These are phyloP conservation scores for Vigna unguiculata DNA, from an alignment of 306 rosid species.

Conservation along the genomic window DNA sequence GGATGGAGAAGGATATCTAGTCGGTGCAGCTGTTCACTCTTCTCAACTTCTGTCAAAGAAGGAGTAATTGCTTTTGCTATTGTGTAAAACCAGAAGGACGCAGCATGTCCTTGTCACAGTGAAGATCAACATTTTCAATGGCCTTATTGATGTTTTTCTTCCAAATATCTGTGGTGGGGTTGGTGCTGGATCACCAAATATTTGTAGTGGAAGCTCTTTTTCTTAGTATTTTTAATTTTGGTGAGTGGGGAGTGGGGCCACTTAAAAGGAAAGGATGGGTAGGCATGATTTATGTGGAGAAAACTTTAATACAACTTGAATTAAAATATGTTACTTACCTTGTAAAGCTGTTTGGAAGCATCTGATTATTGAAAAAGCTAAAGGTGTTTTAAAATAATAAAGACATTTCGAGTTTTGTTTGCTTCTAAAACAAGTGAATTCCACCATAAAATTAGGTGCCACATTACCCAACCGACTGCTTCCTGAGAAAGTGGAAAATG, in stretches of 20 bases:
- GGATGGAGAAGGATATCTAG: constrained; percentile 41
- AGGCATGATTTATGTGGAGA: constrained; percentile 60
- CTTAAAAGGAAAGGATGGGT: constrained; percentile 51
- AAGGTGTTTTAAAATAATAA: constrained; percentile 41
- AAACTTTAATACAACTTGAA: constrained; percentile 63
- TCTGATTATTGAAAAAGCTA: constrained; percentile 46
- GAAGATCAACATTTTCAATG: constrained; percentile 55
- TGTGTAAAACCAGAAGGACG: constrained; percentile 48
- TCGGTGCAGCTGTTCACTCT: constrained; percentile 48
- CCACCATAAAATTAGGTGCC: constrained; percentile 42
- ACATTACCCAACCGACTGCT: constrained; percentile 40
- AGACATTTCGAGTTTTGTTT: constrained; percentile 39
- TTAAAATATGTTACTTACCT: constrained; percentile 58
- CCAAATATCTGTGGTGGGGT: constrained; percentile 64
- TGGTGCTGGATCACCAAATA: constrained; percentile 61
- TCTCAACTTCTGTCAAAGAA: constrained; percentile 52
- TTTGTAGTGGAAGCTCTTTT: constrained; percentile 58
- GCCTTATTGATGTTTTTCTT: constrained; percentile 53
- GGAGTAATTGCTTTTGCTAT: constrained; percentile 49
- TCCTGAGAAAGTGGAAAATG: constrained; percentile 45
- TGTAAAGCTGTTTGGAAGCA: constrained; percentile 64
- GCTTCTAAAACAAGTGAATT: constrained; percentile 50
- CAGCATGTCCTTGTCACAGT: constrained; percentile 51
- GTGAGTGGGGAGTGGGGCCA: constrained; percentile 71
- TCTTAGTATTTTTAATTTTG: constrained; percentile 36